These are phyloP conservation scores for Aaosphaeria pasadenensis DNA, from an alignment of 2,329 filamentous ascomycete genomes.

Conservation along the genomic window DNA sequence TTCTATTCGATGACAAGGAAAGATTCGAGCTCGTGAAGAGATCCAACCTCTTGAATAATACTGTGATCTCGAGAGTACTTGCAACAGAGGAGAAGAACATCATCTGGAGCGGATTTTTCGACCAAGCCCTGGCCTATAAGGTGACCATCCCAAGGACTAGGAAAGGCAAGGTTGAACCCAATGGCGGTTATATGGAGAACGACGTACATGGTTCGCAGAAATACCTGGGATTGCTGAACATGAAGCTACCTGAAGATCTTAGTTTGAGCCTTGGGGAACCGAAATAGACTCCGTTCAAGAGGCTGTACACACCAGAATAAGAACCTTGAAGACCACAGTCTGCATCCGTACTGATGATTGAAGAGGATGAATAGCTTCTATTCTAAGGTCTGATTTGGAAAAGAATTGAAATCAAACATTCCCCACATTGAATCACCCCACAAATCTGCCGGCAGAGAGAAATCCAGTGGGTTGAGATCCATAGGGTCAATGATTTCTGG, in stretches of 20 bases:
- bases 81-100: slow-evolving; percentile 12
- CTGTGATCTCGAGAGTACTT: slow-evolving; percentile 9
- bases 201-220: slow-evolving; percentile 18
- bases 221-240: slow-evolving; percentile 13
- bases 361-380: too few species aligned
- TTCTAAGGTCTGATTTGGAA: not conserved
- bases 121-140: slow-evolving; percentile 21
- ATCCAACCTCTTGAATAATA: slow-evolving; percentile 11
- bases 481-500: slow-evolving; percentile 1
- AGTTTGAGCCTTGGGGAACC: not conserved
- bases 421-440: slow-evolving; percentile 21
- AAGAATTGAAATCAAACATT: slow-evolving; percentile 12
- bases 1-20: slow-evolving; percentile 3
- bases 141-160: slow-evolving; percentile 17
- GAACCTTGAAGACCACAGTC: too few species aligned
- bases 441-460: slow-evolving; percentile 16
- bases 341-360: too few species aligned
- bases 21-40: slow-evolving; percentile 11
- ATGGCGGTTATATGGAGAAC: slow-evolving; percentile 18
- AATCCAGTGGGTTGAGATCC: slow-evolving; percentile 12
- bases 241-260: slow-evolving; percentile 10
- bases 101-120: slow-evolving; percentile 19
- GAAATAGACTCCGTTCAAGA: too few species aligned
- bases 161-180: slow-evolving; percentile 9
- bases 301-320: too few species aligned